Evolutionary conservation across 257 asterid species (phyloP), one percentile per base, ranked within the genome.

Genomic region (Nicotiana undulata): DNA sequence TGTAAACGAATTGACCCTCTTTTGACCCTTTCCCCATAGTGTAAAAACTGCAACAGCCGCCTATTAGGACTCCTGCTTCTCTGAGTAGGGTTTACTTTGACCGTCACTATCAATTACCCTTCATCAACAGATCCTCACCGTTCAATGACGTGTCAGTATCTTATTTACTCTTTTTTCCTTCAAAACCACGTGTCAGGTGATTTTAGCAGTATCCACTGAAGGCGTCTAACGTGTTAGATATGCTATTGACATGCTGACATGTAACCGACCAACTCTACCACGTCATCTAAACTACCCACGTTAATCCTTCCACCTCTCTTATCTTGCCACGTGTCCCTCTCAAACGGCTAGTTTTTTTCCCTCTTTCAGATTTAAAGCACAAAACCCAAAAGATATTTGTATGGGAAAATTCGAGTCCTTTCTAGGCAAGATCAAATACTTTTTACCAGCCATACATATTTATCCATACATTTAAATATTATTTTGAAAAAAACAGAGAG

Each of bases 301-400:
- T 88, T 51, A 72, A 11, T 70, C 90, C 18, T 51, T 79, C 68
- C 2, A 26, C 90, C 93, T 9, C 77, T 85, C 66, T 0, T 0
- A 0, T 20, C 1, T 55, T 56, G 81, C n/a, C 93, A 85, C 93
- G 88, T 89, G 90, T 77, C 76, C 74, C 0, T 1, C 6, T 9
- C 9, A 76, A 91, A 91, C 96, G 93, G 94, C 94, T 91, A 91
- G 85, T 90, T 85, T 82, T 81, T 16, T 79, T 2, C 31, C 52
- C 26, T 80, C 28, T 9, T 7, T 26, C n/a, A 24, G 16, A 18
- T 29, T 49, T n/a, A 18, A 66, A 63, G 56, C 51, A 49, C 80
- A 51, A 64, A 59, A 16, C 55, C 51, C 80, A 78, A 28, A 11
- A 58, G 79, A 28, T 79, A 63, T 59, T 79, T 84, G 40, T 60